Percentiles rank a stretch among this genome's conserved stretches.
These are phyloP conservation scores for Ceratobasidium theobromae DNA, from an alignment of 1,284 basidiomycete genomes.

Conservation along the genomic window DNA sequence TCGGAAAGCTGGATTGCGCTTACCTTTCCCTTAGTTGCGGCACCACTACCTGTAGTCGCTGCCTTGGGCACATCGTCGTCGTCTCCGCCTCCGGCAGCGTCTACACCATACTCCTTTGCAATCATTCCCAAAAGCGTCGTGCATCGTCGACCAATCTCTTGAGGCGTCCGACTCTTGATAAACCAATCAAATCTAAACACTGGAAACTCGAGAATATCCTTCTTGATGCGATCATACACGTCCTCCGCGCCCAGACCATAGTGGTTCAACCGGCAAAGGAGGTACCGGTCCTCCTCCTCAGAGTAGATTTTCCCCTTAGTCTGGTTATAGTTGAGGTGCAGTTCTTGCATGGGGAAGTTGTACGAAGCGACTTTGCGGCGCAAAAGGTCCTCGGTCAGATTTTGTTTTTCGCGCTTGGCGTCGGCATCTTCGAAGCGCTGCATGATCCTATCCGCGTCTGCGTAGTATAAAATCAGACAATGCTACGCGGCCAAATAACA, in stretches of 20 bases:
- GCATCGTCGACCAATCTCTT: slow-evolving; percentile 88
- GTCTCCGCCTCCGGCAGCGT: slow-evolving; percentile 51
- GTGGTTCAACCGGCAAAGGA: slow-evolving; percentile 87
- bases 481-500: background rate
- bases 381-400: slow-evolving; percentile 77
- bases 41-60: slow-evolving; percentile 38
- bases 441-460: slow-evolving; percentile 80
- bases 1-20: slow-evolving; percentile 11
- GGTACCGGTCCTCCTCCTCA: slow-evolving; percentile 96
- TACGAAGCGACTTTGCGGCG: slow-evolving; percentile 79
- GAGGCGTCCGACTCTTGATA: slow-evolving; percentile 91
- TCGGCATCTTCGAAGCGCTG: slow-evolving; percentile 81
- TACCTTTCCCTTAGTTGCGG: slow-evolving; percentile 42
- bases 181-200: slow-evolving; percentile 99
- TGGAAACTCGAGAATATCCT: slow-evolving; percentile 93
- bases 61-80: slow-evolving; percentile 49
- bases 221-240: slow-evolving; percentile 94
- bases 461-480: background rate
- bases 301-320: slow-evolving; percentile 95
- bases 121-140: slow-evolving; percentile 89
- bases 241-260: slow-evolving; percentile 93
- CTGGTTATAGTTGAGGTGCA: slow-evolving; percentile 90
- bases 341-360: slow-evolving; percentile 89
- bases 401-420: slow-evolving; percentile 83
- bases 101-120: slow-evolving; percentile 81